phyloP scores from a whole-genome alignment of 148 eudicot genomes.

The Rhododendron griersonianum region DNA sequence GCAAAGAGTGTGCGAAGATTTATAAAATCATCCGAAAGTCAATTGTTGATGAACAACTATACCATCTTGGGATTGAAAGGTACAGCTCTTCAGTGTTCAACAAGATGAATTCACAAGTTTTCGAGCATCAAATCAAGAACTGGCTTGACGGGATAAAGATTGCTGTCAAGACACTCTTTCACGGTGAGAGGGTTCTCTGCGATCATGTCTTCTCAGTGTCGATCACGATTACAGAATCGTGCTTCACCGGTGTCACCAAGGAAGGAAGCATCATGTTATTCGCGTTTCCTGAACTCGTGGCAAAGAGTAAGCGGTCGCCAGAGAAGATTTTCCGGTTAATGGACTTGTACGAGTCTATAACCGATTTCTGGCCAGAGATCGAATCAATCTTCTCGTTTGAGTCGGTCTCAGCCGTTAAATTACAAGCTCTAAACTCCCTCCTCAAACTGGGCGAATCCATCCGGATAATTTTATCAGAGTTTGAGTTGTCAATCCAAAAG shows the following conservation, averaged over 20 bases:
- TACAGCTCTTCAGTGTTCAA: constrained; percentile 15
- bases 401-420: constrained; percentile 15
- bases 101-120: constrained; percentile 11
- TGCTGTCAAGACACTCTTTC: constrained; percentile 21
- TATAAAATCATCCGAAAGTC: constrained; percentile 22
- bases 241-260: constrained; percentile 10
- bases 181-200: constrained; percentile 25
- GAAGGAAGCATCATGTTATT: constrained; percentile 24
- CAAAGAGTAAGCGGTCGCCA: constrained; percentile 16
- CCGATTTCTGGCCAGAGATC: constrained; percentile 27
- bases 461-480: constrained; percentile 14
- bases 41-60: constrained; percentile 19
- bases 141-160: constrained; percentile 19
- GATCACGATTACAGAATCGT: constrained; percentile 16
- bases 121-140: constrained; percentile 15
- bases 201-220: constrained; percentile 24
- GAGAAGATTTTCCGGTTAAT: constrained; percentile 20
- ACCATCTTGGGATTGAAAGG: constrained; percentile 19
- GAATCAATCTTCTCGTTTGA: constrained; percentile 33
- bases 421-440: constrained; percentile 27
- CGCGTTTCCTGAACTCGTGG: constrained; percentile 24
- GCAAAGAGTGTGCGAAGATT: constrained; percentile 22
- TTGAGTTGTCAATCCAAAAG: constrained; percentile 25
- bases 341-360: constrained; percentile 23
- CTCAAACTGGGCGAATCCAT: constrained; percentile 14